Evolutionary conservation across 208 protist species (phyloP), one percentile per base, ranked within the genome.

Genomic region (Strigomonas culicis): DNA sequence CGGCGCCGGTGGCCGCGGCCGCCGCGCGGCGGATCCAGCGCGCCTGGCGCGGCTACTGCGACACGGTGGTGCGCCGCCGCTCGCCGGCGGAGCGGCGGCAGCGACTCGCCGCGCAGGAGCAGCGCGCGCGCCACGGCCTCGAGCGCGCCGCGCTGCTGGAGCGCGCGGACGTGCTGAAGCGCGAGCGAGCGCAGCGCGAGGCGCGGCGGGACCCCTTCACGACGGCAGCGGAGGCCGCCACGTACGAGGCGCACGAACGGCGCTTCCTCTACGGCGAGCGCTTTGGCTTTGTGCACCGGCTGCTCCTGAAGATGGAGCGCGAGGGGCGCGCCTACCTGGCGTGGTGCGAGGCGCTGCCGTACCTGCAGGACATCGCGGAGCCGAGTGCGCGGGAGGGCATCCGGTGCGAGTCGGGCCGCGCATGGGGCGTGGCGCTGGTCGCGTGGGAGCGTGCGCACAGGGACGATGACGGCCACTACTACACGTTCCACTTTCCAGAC

Each of bases 91-190:
- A 10, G 34, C 39, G 44, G 25, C 49, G 79, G 41, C 68, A 74
- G n/a, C 70, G 79, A 0, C 34, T 88, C 15, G 77, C 68, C 68
- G 75, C 82, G 55, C 47, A 78, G 28, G 77, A 84, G 58, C 77
- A 63, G 19, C 77, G 82, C 56, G 77, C 76, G 64, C 71, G 77
- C n/a, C 61, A 80, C 43, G 22, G 58, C 25, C 58, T 82, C 21
- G 56, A 31, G 51, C 53, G 63, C 34, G 67, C 70, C 57, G 75
- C 72, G 69, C 53, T 46, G 6, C 70, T 51, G 32, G 61, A 3
- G 1, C 74, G 77, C 51, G 69, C 70, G 30, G 36, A 59, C 7
- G 49, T 77, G 49, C 70, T 82, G 56, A 60, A 76, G 57, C 67
- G 65, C 4, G 74, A 74, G 46, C 75, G 69, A 51, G 3, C 59